These are phyloP conservation scores for Nitzschia putrida DNA, from an alignment of 108 stramenopile genomes.

Conservation along the genomic window DNA sequence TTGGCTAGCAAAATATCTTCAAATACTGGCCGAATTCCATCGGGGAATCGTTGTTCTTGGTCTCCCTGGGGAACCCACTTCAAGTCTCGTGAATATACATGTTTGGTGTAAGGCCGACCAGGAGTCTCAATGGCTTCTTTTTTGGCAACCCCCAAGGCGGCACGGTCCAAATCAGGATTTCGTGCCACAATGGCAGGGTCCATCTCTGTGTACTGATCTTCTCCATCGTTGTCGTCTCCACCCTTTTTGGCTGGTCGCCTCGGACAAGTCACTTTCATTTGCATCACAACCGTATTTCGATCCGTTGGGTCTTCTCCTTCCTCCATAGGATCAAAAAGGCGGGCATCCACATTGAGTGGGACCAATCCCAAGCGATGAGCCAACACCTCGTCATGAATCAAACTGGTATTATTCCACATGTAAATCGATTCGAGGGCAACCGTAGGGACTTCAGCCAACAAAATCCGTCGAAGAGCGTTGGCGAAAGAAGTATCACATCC, in stretches of 20 bases:
- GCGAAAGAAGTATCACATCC: slow-evolving; percentile 93
- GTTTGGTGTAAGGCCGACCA: slow-evolving; percentile 79
- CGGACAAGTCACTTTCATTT: slow-evolving; percentile 71
- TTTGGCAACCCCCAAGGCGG: slow-evolving; percentile 32
- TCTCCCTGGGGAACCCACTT: slow-evolving; percentile 93
- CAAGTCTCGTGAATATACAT: slow-evolving; percentile 78
- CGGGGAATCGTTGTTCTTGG: slow-evolving; percentile 71
- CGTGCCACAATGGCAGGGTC: slow-evolving; percentile 30
- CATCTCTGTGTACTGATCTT: slow-evolving; percentile 24
- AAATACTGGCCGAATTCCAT: slow-evolving; percentile 71
- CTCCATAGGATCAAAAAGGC: slow-evolving; percentile 69
- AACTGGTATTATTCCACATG: slow-evolving; percentile 90
- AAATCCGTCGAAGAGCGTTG: slow-evolving; percentile 93
- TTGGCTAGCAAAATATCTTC: slow-evolving; percentile 95
- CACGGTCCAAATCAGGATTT: slow-evolving; percentile 51
- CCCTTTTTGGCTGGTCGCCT: slow-evolving; percentile 27
- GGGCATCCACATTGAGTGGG: slow-evolving; percentile 82
- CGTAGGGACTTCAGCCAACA: slow-evolving; percentile 92
- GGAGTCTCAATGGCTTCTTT: slow-evolving; percentile 67
- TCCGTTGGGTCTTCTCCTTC: slow-evolving; percentile 76
- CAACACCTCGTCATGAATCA: slow-evolving; percentile 94
- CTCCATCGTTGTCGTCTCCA: slow-evolving; percentile 29
- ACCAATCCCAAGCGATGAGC: slow-evolving; percentile 93
- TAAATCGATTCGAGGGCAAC: slow-evolving; percentile 93
- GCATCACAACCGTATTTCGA: slow-evolving; percentile 91